phyloP scores from a whole-genome alignment of 2,329 filamentous ascomycete genomes.

The Gremmenia infestans region DNA sequence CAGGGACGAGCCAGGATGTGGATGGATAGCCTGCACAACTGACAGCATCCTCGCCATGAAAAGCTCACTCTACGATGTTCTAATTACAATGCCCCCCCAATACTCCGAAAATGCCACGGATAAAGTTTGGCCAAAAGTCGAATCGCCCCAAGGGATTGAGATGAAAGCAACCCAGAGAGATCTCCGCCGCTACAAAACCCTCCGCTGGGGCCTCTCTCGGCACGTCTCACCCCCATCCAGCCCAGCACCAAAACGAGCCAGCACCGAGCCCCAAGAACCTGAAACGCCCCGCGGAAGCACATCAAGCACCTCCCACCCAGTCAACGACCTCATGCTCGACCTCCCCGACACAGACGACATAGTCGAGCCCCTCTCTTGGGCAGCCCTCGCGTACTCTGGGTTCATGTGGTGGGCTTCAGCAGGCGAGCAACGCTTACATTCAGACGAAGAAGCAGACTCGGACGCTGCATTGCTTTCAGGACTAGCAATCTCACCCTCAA shows the following conservation, averaged over 20 bases:
- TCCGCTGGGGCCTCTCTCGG: constrained; percentile 58
- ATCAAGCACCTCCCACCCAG: constrained; percentile 24
- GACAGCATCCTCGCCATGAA: constrained; percentile 90
- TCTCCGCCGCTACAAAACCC: constrained; percentile 68
- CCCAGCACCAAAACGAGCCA: constrained; percentile 9
- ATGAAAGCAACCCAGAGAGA: constrained; percentile 89
- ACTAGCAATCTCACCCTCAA: constrained; percentile 35
- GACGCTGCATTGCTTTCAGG: constrained; percentile 54
- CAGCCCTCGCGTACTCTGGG: constrained; percentile 70
- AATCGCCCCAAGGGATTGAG: constrained; percentile 56
- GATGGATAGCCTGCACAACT: constrained; percentile 94
- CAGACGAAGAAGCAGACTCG: constrained; percentile 54
- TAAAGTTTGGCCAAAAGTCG: constrained; percentile 71
- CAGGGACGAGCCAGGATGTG: constrained; percentile 48
- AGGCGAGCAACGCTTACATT: constrained; percentile 62
- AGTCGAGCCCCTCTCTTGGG: constrained; percentile 62
- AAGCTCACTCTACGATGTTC: constrained; percentile 78
- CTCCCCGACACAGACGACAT: constrained; percentile 48
- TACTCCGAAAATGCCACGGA: constrained; percentile 52
- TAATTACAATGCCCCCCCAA: constrained; percentile 72
- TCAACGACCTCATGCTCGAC: constrained; percentile 37
- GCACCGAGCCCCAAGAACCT: constrained; percentile 7
- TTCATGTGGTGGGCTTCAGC: constrained; percentile 92
- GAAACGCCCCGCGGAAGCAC: constrained; percentile 23
- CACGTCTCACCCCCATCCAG: constrained; percentile 15